Percentiles rank a stretch among this genome's conserved stretches.
Evolutionary conservation across 345 rosid genomes (phyloP).

Genomic region (Raphanus sativus): DNA sequence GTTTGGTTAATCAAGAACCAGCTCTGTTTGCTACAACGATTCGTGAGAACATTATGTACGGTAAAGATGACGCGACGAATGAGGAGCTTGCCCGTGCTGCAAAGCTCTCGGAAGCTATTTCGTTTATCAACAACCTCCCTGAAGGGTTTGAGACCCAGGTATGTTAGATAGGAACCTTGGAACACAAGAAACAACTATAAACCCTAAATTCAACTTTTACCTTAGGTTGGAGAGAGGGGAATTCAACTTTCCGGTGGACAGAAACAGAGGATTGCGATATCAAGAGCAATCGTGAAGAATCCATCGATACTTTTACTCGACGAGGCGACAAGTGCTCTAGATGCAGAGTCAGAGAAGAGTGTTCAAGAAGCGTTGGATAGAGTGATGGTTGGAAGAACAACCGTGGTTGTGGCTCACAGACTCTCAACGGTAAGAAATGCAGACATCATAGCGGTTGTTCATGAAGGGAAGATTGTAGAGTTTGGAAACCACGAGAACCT

Average conservation of each 20-base stretch:
- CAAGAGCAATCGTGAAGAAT: conserved; percentile 86
- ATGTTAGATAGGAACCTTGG: neutral
- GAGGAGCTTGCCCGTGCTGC: conserved; percentile 79
- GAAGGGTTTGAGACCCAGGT: conserved; percentile 95
- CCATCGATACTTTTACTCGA: conserved; percentile 87
- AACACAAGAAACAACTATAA: neutral
- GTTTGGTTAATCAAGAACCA: conserved; percentile 94
- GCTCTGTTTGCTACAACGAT: conserved; percentile 85
- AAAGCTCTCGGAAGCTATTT: conserved; percentile 77
- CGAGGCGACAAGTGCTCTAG: conserved; percentile 97
- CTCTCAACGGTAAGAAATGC: conserved; percentile 91
- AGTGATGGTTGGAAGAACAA: conserved; percentile 93
- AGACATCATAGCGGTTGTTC: conserved; percentile 81
- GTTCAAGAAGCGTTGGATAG: conserved; percentile 95
- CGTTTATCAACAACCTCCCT: conserved; percentile 88
- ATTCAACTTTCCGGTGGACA: conserved; percentile 94
- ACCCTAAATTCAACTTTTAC: neutral
- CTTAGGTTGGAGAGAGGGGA: conserved; percentile 92
- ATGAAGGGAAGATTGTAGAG: conserved; percentile 78
- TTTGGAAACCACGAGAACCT: conserved; percentile 89
- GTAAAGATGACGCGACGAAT: conserved; percentile 71
- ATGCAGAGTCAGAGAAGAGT: conserved; percentile 92
- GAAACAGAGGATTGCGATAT: conserved; percentile 90
- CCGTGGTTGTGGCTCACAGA: conserved; percentile 87
- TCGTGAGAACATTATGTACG: conserved; percentile 85